Evolutionary conservation across 2,329 filamentous ascomycete species (phyloP).

Genomic region (Colletotrichum sp.): DNA sequence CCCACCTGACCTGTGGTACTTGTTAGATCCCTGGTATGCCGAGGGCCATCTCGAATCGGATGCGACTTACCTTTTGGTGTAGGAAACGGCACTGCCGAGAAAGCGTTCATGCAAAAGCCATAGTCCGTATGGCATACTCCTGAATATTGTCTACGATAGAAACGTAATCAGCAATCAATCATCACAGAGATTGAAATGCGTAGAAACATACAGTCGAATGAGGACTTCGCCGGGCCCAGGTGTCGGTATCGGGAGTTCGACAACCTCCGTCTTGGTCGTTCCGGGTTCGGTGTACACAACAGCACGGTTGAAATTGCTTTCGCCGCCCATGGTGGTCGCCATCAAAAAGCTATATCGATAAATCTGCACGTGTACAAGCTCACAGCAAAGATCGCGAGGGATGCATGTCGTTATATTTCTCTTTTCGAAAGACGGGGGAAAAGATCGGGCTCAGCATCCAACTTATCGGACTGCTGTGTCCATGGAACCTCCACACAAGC

Average conservation of each 20-base stretch:
- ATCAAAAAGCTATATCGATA: not conserved
- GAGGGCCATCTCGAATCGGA: not conserved
- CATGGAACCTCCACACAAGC: not conserved
- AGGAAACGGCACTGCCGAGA: conserved; percentile 18
- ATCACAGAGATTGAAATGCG: not conserved
- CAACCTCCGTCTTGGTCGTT: conserved; percentile 26
- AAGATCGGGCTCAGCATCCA: not conserved
- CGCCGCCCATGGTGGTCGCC: conserved; percentile 11
- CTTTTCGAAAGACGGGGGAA: not conserved
- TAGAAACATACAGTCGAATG: conserved; percentile 23
- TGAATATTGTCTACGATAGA: conserved; percentile 21
- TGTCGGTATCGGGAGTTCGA: conserved; percentile 26
- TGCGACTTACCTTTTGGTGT: conserved; percentile 5
- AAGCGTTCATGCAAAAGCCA: conserved; percentile 25
- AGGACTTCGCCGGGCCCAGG: conserved; percentile 27
- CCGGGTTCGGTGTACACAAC: conserved; percentile 28
- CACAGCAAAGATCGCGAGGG: not conserved
- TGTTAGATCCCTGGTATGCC: not conserved
- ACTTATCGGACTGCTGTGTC: not conserved
- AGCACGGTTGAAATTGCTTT: conserved; percentile 22
- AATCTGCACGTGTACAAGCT: not conserved
- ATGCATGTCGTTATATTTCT: conserved; percentile 10
- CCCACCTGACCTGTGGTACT: conserved; percentile 22
- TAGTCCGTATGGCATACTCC: conserved; percentile 31
- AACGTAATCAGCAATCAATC: not conserved